These are phyloP conservation scores for Fusarium camptoceras DNA, from an alignment of 2,329 filamentous ascomycete genomes.

Conservation along the genomic window DNA sequence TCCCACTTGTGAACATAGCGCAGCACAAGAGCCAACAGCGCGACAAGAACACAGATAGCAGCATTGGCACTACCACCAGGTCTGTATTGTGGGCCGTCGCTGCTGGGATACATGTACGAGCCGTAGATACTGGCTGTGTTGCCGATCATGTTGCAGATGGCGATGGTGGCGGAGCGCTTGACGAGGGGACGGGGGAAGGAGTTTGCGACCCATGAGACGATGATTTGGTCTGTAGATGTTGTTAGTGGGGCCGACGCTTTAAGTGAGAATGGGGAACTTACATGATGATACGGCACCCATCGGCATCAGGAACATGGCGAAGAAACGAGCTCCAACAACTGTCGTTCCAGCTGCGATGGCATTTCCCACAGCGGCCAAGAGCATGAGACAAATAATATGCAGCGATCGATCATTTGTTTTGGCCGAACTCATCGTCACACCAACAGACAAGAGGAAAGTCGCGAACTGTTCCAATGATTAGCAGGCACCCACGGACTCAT, in stretches of 20 bases:
- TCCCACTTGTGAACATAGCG: slow-evolving; percentile 67
- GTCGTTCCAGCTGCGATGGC: slow-evolving; percentile 66
- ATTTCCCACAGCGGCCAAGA: slow-evolving; percentile 65
- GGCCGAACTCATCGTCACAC: slow-evolving; percentile 66
- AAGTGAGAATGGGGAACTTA: slow-evolving; percentile 18
- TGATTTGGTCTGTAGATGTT: slow-evolving; percentile 57
- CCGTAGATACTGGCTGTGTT: slow-evolving; percentile 65
- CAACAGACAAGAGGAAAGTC: slow-evolving; percentile 64
- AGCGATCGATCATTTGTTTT: slow-evolving; percentile 66
- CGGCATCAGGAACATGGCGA: slow-evolving; percentile 72
- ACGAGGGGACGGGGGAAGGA: slow-evolving; percentile 77
- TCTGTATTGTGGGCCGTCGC: slow-evolving; percentile 58
- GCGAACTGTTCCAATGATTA: slow-evolving; percentile 51
- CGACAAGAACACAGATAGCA: slow-evolving; percentile 70
- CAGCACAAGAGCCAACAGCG: slow-evolving; percentile 63
- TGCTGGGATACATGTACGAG: slow-evolving; percentile 60
- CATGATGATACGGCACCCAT: slow-evolving; percentile 64
- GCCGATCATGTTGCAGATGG: slow-evolving; percentile 75
- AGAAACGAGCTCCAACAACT: slow-evolving; percentile 64
- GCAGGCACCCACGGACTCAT: neutral
- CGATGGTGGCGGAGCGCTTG: slow-evolving; percentile 73
- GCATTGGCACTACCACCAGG: slow-evolving; percentile 71
- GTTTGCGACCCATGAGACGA: slow-evolving; percentile 76
- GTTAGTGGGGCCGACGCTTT: rapidly evolving
- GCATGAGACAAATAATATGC: slow-evolving; percentile 66